These are phyloP conservation scores for Kregervanrija fluxuum DNA, from an alignment of 805 yeast genomes.

Conservation along the genomic window DNA sequence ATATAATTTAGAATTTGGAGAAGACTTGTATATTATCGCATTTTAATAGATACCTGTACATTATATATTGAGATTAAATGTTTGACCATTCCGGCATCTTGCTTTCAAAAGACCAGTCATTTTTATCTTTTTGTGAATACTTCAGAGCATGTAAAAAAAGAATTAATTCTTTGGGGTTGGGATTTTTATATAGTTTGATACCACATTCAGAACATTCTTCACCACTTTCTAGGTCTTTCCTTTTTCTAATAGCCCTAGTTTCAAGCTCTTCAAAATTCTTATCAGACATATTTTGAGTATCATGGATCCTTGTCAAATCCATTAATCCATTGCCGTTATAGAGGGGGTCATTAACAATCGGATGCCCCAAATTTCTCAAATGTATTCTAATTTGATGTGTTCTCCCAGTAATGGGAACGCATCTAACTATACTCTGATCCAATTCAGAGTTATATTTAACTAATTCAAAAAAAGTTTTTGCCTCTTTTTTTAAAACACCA, in stretches of 20 bases:
- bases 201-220: constrained; percentile 31
- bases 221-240: constrained; percentile 4
- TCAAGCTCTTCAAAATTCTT: constrained; percentile 2
- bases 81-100: constrained; percentile 41
- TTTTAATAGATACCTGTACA: no score
- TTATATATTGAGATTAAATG: constrained; percentile 9
- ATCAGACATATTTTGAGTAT: not conserved
- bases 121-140: constrained; percentile 25
- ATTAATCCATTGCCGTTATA: constrained; percentile 15
- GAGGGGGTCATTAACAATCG: constrained; percentile 30
- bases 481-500: constrained; percentile 20
- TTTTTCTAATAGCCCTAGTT: constrained; percentile 3
- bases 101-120: constrained; percentile 33
- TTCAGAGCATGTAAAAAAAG: constrained; percentile 44
- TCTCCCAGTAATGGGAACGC: constrained; percentile 45
- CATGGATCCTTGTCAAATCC: not conserved
- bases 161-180: constrained; percentile 23
- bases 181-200: constrained; percentile 25
- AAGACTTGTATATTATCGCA: no score
- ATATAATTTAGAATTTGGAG: no score
- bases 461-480: constrained; percentile 16
- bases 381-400: constrained; percentile 56
- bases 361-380: constrained; percentile 36
- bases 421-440: constrained; percentile 37
- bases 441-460: constrained; percentile 23